These are phyloP conservation scores for Candida anglica DNA, from an alignment of 805 yeast species.

Conservation along the genomic window DNA sequence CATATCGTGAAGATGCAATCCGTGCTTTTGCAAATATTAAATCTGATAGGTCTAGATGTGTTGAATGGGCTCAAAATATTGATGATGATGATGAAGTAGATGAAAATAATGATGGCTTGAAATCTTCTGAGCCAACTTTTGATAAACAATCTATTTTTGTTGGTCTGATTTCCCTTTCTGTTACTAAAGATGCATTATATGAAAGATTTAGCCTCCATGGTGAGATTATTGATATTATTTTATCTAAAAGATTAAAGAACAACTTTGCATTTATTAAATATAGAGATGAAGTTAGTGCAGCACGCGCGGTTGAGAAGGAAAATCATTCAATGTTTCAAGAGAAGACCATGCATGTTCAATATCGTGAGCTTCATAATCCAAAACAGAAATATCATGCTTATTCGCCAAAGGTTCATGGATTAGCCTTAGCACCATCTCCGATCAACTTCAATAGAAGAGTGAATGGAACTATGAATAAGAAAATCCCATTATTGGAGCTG, in stretches of 20 bases:
- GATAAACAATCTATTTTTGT: slow-evolving; percentile 76
- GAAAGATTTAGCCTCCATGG: slow-evolving; percentile 71
- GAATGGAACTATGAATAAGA: no score
- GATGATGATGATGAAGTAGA: slow-evolving; percentile 40
- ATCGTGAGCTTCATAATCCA: slow-evolving; percentile 49
- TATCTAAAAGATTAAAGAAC: slow-evolving; percentile 45
- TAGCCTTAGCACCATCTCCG: slow-evolving; percentile 78
- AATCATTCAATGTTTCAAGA: slow-evolving; percentile 74
- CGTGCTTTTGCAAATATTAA: slow-evolving; percentile 73
- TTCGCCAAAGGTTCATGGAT: slow-evolving; percentile 10
- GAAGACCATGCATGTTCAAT: slow-evolving; percentile 82
- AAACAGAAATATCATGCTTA: slow-evolving; percentile 1
- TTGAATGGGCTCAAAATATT: slow-evolving; percentile 86
- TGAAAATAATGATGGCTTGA: slow-evolving; percentile 3
- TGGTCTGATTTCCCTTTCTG: slow-evolving; percentile 61
- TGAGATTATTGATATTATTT: slow-evolving; percentile 51
- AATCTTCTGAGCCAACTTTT: slow-evolving; percentile 20
- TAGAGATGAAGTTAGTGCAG: slow-evolving; percentile 67
- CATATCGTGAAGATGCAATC: slow-evolving; percentile 82
- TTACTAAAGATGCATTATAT: slow-evolving; percentile 50
- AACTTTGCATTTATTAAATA: slow-evolving; percentile 74
- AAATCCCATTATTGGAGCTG: no score
- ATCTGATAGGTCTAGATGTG: slow-evolving; percentile 49
- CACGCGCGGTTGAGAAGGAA: slow-evolving; percentile 80
- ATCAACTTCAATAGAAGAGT: slow-evolving; percentile 43